Base-by-base conservation (phyloP, 495 filamentous ascomycete genomes). In the Endocarpon pusillum region DNA sequence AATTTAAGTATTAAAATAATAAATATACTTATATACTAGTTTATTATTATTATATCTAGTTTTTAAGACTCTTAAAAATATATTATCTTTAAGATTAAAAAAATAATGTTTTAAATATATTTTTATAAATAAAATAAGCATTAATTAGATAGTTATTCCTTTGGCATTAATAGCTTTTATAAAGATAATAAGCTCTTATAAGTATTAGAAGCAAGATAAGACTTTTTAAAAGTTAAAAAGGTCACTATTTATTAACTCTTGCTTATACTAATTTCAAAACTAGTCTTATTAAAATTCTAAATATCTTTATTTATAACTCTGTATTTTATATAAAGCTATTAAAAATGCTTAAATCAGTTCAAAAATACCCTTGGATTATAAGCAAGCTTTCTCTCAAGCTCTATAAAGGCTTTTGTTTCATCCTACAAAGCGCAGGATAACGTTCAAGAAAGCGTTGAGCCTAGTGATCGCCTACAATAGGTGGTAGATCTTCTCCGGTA, bases 221-320 rank as follows among this genome's bases (percentile, higher is more conserved):
- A n/a, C 30, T 18, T 25, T 19, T 31, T 32, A n/a, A 14, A 20
- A 22, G 14, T 20, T 15, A 45, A 34, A 2, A 16, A 19, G 1
- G 46, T 50, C 12, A 50, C 39, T 32, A 49, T 35, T 39, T 31
- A 49, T 32, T 50, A 39, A 36, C 45, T 31, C 21, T 34, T 28
- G 1, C 32, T 35, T 1, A 43, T 40, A 3, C 46, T 42, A 36
- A 49, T 45, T 2, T 32, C 7, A 33, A 51, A 51, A 4, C 47
- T 36, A 4, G 36, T 44, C 32, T 51, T 32, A 34, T 51, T 40
- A 23, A 50, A 37, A 22, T 49, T 51, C 19, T 41, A 51, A 2
- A 40, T 37, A 33, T 51, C 47, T n/a, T 22, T 5, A 12, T 18
- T 2, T 18, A 22, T 4, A 21, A 51, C 41, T 1, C 35, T 26